Evolutionary conservation across 768 basidiomycete species (phyloP).

Genomic region (Crepidotus variabilis): DNA sequence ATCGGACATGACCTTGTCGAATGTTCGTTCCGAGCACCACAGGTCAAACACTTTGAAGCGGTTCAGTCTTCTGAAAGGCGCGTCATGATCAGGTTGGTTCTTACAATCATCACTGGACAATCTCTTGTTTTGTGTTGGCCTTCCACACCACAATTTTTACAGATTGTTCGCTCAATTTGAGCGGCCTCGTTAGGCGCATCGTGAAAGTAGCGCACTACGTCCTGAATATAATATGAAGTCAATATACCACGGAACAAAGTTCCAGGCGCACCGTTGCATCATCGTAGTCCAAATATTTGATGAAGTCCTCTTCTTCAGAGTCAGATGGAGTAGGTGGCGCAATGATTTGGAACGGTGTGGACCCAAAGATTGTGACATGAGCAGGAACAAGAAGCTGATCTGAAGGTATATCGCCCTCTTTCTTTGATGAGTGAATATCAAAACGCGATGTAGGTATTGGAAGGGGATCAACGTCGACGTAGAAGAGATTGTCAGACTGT

Average conservation of each 20-base stretch:
- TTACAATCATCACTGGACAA: constrained; percentile 72
- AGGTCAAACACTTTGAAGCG: constrained; percentile 63
- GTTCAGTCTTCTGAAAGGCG: constrained; percentile 2
- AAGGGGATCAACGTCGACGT: constrained; percentile 44
- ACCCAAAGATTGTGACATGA: constrained; percentile 61
- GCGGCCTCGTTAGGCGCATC: constrained; percentile 35
- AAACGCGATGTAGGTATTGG: constrained; percentile 25
- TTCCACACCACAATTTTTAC: constrained; percentile 76
- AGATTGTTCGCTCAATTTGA: constrained; percentile 48
- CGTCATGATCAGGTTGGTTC: constrained; percentile 2
- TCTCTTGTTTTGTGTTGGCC: constrained; percentile 63
- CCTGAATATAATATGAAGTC: constrained; percentile 27
- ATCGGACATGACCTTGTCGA: constrained; percentile 75
- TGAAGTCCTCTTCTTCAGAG: constrained; percentile 60
- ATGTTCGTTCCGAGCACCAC: constrained; percentile 79
- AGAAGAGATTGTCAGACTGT: constrained; percentile 28
- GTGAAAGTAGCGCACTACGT: constrained; percentile 65
- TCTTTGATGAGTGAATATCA: constrained; percentile 8
- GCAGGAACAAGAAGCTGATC: constrained; percentile 55
- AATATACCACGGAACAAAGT: not conserved
- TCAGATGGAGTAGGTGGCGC: constrained; percentile 31
- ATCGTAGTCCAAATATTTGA: constrained; percentile 77
- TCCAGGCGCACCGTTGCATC: constrained; percentile 46
- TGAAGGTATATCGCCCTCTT: constrained; percentile 3
- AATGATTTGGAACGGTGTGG: constrained; percentile 43